These are phyloP conservation scores for Pseudopediastrum boryanum DNA, from an alignment of 139 green algal genomes.

Conservation along the genomic window DNA sequence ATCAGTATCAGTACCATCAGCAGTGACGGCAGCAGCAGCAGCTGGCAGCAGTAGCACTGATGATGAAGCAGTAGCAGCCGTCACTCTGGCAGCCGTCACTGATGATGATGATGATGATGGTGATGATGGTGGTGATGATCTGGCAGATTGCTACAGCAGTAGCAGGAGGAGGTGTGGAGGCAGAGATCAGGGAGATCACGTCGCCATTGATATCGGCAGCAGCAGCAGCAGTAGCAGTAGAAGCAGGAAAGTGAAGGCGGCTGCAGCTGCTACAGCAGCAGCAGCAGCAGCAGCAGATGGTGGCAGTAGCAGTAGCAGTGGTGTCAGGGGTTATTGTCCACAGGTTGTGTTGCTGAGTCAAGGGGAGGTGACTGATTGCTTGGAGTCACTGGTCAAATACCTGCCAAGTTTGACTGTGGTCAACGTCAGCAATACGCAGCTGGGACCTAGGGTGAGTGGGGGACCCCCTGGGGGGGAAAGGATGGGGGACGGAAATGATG, in stretches of 20 bases:
- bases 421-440: neutral
- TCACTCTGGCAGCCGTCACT: neutral
- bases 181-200: no score
- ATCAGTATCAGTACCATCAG: neutral
- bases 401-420: neutral
- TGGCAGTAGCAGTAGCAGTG: conserved; percentile 6
- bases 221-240: conserved; percentile 5
- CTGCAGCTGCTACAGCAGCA: conserved; percentile 5
- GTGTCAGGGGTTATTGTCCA: conserved; percentile 2
- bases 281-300: conserved; percentile 11
- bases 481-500: neutral
- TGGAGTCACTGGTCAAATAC: conserved; percentile 9
- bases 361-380: conserved; percentile 14
- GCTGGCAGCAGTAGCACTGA: conserved; percentile 14
- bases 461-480: neutral
- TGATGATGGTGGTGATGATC: neutral
- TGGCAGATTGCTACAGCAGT: neutral
- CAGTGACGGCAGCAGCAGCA: conserved; percentile 12
- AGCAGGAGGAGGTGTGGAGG: neutral
- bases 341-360: conserved; percentile 21
- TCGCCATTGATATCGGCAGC: neutral
- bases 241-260: neutral
- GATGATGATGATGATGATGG: neutral
- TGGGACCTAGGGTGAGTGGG: conserved; percentile 15
- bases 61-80: neutral